Conservation (phyloP, 768 basidiomycete species). For the Lactifluus subvellereus region DNA sequence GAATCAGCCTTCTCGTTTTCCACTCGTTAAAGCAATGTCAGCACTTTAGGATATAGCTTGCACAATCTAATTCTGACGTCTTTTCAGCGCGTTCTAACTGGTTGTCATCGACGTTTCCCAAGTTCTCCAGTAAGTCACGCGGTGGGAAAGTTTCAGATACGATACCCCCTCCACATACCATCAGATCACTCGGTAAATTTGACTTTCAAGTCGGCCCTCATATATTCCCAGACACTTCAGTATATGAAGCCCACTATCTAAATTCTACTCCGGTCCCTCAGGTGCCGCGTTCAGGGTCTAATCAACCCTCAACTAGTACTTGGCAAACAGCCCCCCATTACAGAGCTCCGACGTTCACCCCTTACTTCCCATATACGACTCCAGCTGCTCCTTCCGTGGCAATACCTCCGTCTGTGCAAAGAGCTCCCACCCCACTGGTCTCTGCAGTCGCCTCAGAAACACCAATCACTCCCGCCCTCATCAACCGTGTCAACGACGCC, state of each 20-base stretch:
- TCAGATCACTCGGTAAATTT: conserved; percentile 60
- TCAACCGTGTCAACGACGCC: conserved; percentile 60
- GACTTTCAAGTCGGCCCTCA: conserved; percentile 74
- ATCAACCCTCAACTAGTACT: conserved; percentile 26
- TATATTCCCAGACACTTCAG: conserved; percentile 55
- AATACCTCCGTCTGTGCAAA: conserved; percentile 19
- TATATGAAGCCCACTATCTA: conserved; percentile 72
- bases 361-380: conserved; percentile 1
- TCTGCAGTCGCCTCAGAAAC: conserved; percentile 43
- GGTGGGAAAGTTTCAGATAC: conserved; percentile 50
- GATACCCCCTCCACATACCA: conserved; percentile 58
- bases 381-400: neutral
- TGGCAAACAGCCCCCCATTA: conserved; percentile 17
- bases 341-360: conserved; percentile 14
- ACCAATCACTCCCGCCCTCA: conserved; percentile 50
- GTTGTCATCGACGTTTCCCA: conserved; percentile 59
- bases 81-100: conserved; percentile 62
- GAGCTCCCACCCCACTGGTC: conserved; percentile 37
- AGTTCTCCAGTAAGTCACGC: conserved; percentile 62
- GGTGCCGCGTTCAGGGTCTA: conserved; percentile 24
- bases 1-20: conserved; percentile 49
- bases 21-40: conserved; percentile 70
- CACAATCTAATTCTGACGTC: conserved; percentile 18
- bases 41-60: conserved; percentile 17
- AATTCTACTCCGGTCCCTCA: conserved; percentile 29